phyloP scores from a whole-genome alignment of 2,329 filamentous ascomycete species.

The Beauveria caledonica region DNA sequence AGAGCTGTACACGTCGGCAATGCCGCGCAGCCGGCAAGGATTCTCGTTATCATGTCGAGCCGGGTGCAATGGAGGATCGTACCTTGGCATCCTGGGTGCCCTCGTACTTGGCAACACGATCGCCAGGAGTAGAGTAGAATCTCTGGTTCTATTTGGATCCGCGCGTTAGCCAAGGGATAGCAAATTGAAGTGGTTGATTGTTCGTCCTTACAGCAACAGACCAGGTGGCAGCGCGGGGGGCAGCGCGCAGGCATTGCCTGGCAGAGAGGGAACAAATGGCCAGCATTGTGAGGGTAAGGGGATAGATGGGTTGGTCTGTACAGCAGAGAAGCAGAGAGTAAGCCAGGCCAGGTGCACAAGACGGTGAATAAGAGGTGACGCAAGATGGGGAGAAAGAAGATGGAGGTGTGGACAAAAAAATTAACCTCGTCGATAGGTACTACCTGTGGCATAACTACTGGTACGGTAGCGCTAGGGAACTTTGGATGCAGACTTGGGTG shows the following conservation, averaged over 20 bases:
- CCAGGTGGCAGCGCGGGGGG: conserved; percentile 44
- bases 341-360: conserved; percentile 13
- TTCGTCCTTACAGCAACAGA: conserved; percentile 25
- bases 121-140: conserved; percentile 56
- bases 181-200: conserved; percentile 7
- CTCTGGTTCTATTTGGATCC: conserved; percentile 38
- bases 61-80: conserved; percentile 34
- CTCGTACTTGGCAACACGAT: conserved; percentile 85
- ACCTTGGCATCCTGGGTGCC: conserved; percentile 84
- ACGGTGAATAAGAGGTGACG: conserved; percentile 17
- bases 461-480: neutral
- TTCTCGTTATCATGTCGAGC: neutral
- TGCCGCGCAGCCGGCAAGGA: neutral
- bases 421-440: conserved; percentile 12
- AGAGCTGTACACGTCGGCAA: neutral
- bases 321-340: conserved; percentile 16
- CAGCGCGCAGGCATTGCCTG: conserved; percentile 68
- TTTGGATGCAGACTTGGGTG: neutral
- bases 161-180: conserved; percentile 1
- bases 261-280: conserved; percentile 71
- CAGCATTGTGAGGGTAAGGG: conserved; percentile 58
- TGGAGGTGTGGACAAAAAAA: conserved; percentile 16
- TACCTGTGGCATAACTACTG: conserved; percentile 1
- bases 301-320: neutral
- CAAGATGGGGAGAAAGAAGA: conserved; percentile 11